Evolutionary conservation across 2,329 filamentous ascomycete genomes (phyloP), one percentile per base, ranked within the genome.

Genomic region (Eutypella sp.): DNA sequence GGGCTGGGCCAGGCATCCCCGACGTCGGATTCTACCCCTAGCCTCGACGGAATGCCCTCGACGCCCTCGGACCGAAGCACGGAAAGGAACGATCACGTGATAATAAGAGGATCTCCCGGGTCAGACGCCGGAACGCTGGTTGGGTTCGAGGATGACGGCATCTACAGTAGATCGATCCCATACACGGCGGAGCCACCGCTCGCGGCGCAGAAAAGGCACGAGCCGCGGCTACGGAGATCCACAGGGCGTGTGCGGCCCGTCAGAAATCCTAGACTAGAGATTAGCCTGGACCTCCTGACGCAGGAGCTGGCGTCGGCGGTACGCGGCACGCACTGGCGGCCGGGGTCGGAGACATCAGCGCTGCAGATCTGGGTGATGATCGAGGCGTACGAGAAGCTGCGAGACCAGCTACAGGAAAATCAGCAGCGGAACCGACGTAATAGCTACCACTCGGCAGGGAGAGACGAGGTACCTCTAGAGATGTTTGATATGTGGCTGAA

Each of bases 281-380:
- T 78, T 36, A 74, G 73, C 41, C 59, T 78, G 9, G 70, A 77
- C 42, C 65, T 81, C 3, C 65, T 81, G 33, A 71, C 69, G 4
- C 67, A 67, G 18, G 75, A 80, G 49, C 62, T 81, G 8, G 68
- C 72, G 1, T 69, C 70, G 0, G 70, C 70, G 44, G 59, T 40
- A 49, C 62, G 38, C 29, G 58, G 42, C 44, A 59, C 60, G 43
- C 47, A 57, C 18, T 16, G 47, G 9, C 57, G 53, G 2, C 45
- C 58, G 15, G 58, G 46, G 33, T 41, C 60, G 3, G 66, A 72
- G 29, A 66, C 67, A 0, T 68, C 75, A 13, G 68, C 71, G 2
- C 55, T 80, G 34, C 76, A 80, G 55, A 58, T 79, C 16, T 74
- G 73, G 70, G 67, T 75, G 37, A 79, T 80, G 76, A 80, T 80